Evolutionary conservation across 1,284 basidiomycete genomes (phyloP), one percentile per base, ranked within the genome.

Genomic region (Melampsora americana): DNA sequence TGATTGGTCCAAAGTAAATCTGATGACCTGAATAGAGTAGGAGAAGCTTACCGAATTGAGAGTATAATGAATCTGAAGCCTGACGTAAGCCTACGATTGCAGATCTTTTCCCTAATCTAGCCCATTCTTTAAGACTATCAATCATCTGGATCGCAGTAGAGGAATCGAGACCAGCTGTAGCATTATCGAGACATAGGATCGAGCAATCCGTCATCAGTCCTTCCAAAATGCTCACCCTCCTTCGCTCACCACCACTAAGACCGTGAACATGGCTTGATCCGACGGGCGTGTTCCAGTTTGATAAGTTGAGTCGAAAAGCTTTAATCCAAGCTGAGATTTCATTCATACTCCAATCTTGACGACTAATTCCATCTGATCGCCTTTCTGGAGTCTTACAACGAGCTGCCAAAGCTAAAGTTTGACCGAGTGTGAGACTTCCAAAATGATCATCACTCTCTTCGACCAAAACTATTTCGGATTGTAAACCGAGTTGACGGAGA

Each of bases 371-470:
- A 18, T 77, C 56, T 0, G 28, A 23, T 66, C 48, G 35, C 9
- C 30, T 44, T 42, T 12, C 48, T 2, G 73, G 73, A 11, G 66
- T 68, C 26, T 61, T 59, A 42, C 73, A 76, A 26, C 53, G 68
- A 60, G 73, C 66, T 44, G 66, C 66, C 18, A 76, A 46, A 39
- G 28, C 5, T 14, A 76, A 50, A 62, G 73, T 76, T 16, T 76
- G 23, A 16, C 4, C 16, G 16, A 64, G 65, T 16, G 56, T 69
- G 5, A 76, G 66, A n/a, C 50, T 60, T n/a, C 66, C 20, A 1
- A 76, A 69, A 32, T 76, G 73, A 64, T 61, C 60, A 59, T 76
- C 73, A 26, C n/a, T 28, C 35, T 76, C 66, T 48, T 76, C 73
- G 39, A 76, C 60, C 50, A 76, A 48, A 4, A 46, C 28, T 42